These are phyloP conservation scores for Chalciporus sp. DNA, from an alignment of 1,284 basidiomycete species.

Conservation along the genomic window DNA sequence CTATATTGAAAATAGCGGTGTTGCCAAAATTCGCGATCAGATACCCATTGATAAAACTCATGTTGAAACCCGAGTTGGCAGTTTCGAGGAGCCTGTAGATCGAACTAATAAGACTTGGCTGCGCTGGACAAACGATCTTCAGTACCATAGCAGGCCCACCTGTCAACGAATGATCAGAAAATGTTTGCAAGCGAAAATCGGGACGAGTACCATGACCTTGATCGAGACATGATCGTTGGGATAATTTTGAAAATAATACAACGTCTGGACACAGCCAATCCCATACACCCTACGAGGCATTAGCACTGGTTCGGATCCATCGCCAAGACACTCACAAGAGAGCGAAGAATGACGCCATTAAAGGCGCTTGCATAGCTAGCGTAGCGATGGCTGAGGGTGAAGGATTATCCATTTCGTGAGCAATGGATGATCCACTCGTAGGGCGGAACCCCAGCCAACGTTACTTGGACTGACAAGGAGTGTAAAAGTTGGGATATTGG, in stretches of 20 bases:
- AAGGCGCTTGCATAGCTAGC: not conserved
- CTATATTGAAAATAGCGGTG: not conserved
- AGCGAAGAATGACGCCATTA: not conserved
- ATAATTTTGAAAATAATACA: conserved; percentile 12
- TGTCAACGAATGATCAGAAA: not conserved
- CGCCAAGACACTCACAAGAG: not conserved
- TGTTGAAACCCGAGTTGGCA: conserved; percentile 3
- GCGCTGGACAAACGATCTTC: not conserved
- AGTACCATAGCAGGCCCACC: not conserved
- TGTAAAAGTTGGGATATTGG: too few relatives aligned
- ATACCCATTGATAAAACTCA: conserved; percentile 8
- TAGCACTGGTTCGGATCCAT: too few relatives aligned
- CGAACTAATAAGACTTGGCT: too few relatives aligned
- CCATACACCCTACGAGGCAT: conserved; percentile 1
- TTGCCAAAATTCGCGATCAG: conserved; percentile 10
- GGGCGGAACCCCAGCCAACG: too few relatives aligned
- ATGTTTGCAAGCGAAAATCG: not conserved
- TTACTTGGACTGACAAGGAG: too few relatives aligned
- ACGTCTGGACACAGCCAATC: conserved; percentile 11
- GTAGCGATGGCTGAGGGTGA: not conserved
- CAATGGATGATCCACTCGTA: too few relatives aligned
- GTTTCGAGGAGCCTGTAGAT: conserved; percentile 11
- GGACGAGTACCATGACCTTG: not conserved
- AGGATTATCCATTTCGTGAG: too few relatives aligned
- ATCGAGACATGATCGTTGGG: not conserved